These are phyloP conservation scores for Cercospora nicotianae DNA, from an alignment of 2,329 filamentous ascomycete species.

Conservation along the genomic window DNA sequence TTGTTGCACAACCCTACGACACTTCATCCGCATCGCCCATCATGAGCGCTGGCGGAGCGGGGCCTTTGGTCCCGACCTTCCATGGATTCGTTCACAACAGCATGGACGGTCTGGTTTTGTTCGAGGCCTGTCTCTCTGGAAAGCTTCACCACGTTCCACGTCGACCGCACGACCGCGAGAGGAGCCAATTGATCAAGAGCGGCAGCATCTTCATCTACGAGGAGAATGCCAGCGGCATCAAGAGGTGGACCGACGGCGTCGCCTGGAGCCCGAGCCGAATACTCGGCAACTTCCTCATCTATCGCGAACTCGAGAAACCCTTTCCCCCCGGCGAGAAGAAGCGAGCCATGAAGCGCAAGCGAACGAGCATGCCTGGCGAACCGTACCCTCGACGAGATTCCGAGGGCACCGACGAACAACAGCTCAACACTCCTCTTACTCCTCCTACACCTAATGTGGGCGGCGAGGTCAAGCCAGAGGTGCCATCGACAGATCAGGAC, in stretches of 20 bases:
- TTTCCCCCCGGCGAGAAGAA: constrained; percentile 85
- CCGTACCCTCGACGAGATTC: constrained; percentile 49
- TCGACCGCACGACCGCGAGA: constrained; percentile 82
- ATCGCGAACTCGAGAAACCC: constrained; percentile 75
- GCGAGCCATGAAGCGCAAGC: constrained; percentile 70
- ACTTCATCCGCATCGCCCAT: constrained; percentile 10
- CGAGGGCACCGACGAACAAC: constrained; percentile 34
- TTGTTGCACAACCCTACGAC: background rate
- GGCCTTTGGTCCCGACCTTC: constrained; percentile 43
- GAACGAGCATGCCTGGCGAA: constrained; percentile 54
- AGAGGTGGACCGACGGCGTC: constrained; percentile 89
- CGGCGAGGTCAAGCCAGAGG: constrained; percentile 34
- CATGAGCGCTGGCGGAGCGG: constrained; percentile 41
- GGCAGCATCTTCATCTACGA: constrained; percentile 91
- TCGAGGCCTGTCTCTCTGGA: constrained; percentile 75
- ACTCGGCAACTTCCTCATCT: constrained; percentile 80
- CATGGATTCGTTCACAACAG: constrained; percentile 44
- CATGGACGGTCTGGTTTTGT: constrained; percentile 72
- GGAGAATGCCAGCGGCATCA: constrained; percentile 85
- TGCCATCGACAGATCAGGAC: constrained; percentile 38
- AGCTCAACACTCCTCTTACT: constrained; percentile 35
- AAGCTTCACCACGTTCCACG: constrained; percentile 73
- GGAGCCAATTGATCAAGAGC: constrained; percentile 73
- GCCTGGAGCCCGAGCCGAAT: constrained; percentile 89
- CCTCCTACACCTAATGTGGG: constrained; percentile 36